phyloP scores from a whole-genome alignment of 352 stramenopile species.

The Peronospora destructor region DNA sequence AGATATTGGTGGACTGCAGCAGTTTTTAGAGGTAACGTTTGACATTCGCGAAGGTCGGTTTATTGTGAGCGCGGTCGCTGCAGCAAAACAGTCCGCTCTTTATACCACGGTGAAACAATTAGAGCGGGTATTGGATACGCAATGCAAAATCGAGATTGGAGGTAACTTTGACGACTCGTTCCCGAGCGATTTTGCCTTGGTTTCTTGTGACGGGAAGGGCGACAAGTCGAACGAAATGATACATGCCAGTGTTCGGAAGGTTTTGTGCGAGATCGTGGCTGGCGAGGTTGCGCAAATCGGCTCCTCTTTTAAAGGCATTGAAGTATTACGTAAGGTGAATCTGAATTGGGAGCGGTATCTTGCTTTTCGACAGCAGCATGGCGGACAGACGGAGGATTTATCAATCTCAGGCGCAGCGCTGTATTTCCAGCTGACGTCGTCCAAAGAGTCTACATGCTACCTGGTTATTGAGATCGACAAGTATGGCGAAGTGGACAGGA shows the following conservation, averaged over 20 bases:
- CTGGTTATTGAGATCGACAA: conserved; percentile 84
- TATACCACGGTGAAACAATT: conserved; percentile 49
- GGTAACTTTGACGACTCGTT: conserved; percentile 37
- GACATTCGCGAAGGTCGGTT: conserved; percentile 71
- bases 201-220: conserved; percentile 63
- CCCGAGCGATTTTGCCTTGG: conserved; percentile 58
- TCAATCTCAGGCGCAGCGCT: conserved; percentile 77
- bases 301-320: conserved; percentile 68
- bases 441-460: conserved; percentile 80
- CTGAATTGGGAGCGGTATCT: conserved; percentile 85
- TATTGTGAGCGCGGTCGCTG: conserved; percentile 57
- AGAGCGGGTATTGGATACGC: conserved; percentile 65
- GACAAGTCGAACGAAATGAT: conserved; percentile 70
- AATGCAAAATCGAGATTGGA: conserved; percentile 70
- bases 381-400: conserved; percentile 68
- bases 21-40: conserved; percentile 77
- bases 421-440: conserved; percentile 78
- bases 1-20: conserved; percentile 70
- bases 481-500: conserved; percentile 62
- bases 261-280: conserved; percentile 77
- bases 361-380: conserved; percentile 74
- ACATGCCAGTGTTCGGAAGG: conserved; percentile 59
- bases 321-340: conserved; percentile 70
- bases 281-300: conserved; percentile 74
- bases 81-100: conserved; percentile 52